Percentiles rank a stretch among this genome's conserved stretches.
Conservation (phyloP, 441 rosid species). For the Arabidopsis lyrata region DNA sequence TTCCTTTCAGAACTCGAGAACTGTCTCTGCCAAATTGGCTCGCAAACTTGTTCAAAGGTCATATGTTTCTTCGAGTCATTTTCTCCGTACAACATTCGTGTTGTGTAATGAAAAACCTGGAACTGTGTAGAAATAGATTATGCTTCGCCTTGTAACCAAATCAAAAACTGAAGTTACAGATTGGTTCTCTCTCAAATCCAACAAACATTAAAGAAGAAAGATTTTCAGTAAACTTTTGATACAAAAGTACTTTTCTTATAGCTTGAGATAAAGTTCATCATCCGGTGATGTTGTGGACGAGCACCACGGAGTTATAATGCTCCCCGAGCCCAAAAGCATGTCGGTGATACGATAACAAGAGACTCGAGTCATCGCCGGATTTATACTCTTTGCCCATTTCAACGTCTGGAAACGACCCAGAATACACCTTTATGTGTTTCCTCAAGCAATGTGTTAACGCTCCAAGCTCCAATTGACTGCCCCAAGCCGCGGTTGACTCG, state of each 20-base stretch:
- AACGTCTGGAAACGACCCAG: slow-evolving; percentile 91
- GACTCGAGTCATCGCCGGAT: slow-evolving; percentile 50
- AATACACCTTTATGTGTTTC: slow-evolving; percentile 73
- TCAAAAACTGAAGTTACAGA: slow-evolving; percentile 21
- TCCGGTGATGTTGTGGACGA: slow-evolving; percentile 11
- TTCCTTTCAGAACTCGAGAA: slow-evolving; percentile 17
- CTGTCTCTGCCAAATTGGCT: slow-evolving; percentile 29
- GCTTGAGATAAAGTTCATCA: slow-evolving; percentile 11
- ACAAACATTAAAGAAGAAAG: slow-evolving; percentile 16
- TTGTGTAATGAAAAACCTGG: slow-evolving; percentile 18
- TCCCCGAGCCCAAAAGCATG: slow-evolving; percentile 92
- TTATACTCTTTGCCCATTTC: slow-evolving; percentile 94
- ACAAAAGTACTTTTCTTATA: slow-evolving; percentile 34
- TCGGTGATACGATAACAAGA: slow-evolving; percentile 73
- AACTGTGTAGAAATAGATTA: slow-evolving; percentile 18
- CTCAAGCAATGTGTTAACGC: slow-evolving; percentile 80
- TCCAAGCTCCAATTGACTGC: slow-evolving; percentile 86
- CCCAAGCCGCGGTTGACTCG: slow-evolving; percentile 92
- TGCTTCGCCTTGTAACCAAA: slow-evolving; percentile 11
- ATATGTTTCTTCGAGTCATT: slow-evolving; percentile 5
- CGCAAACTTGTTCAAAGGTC: slow-evolving; percentile 39
- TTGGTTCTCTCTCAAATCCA: slow-evolving; percentile 14
- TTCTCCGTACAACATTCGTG: neutral
- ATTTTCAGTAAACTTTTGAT: slow-evolving; percentile 28
- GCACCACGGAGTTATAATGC: slow-evolving; percentile 76